These are phyloP conservation scores for Fraxinus ornus DNA, from an alignment of 305 asterid genomes.

Conservation along the genomic window DNA sequence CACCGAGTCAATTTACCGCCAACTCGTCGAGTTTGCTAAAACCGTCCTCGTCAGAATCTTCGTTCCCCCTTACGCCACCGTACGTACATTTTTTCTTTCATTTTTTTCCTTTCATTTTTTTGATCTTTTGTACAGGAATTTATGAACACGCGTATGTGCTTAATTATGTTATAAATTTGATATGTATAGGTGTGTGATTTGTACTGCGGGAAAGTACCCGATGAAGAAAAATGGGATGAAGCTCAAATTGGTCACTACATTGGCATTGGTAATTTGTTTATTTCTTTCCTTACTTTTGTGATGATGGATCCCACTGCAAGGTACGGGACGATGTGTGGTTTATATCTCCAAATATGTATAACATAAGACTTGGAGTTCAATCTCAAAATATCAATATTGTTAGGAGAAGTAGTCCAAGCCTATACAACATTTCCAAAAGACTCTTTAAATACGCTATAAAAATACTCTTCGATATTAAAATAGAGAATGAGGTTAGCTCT, in stretches of 20 bases:
- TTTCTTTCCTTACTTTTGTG: not conserved
- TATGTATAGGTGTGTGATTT: conserved; percentile 68
- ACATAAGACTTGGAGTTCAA: not conserved
- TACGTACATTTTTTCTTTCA: conserved; percentile 17
- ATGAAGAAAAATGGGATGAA: conserved; percentile 83
- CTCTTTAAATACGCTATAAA: not conserved
- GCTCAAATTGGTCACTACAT: conserved; percentile 96
- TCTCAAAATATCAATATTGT: not conserved
- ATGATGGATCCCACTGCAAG: not conserved
- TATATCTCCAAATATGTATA: not conserved
- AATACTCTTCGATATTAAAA: not conserved
- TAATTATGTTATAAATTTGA: not conserved
- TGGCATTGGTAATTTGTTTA: conserved; percentile 63
- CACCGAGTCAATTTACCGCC: conserved; percentile 64
- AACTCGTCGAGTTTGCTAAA: conserved; percentile 68
- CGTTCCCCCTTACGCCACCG: conserved; percentile 88
- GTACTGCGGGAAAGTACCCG: conserved; percentile 79
- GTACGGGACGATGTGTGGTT: not conserved
- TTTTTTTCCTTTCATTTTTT: not conserved
- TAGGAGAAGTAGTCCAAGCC: not conserved
- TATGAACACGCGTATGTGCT: not conserved
- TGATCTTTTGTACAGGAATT: not conserved
- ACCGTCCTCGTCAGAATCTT: conserved; percentile 78
- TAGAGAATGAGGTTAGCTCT: not conserved
- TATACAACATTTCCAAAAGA: not conserved